Conservation (phyloP, 176 grass and related monocot genomes). For the Olyra latifolia region DNA sequence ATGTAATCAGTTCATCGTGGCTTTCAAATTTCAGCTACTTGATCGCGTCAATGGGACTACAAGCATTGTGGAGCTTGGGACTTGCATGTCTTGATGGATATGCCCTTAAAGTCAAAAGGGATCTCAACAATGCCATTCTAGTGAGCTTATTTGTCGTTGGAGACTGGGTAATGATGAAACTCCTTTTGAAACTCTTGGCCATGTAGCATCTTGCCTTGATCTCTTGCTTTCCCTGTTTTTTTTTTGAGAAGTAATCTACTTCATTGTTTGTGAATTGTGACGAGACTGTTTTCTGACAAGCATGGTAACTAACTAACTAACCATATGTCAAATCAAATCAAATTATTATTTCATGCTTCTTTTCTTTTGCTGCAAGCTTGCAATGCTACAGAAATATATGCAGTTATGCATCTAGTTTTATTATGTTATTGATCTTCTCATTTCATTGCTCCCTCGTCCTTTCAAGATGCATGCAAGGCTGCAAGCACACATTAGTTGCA, state of each 20-base stretch:
- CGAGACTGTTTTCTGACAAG: neutral
- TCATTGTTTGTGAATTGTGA: conserved; percentile 10
- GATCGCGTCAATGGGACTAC: conserved; percentile 91
- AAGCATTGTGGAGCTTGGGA: conserved; percentile 84
- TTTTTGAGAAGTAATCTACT: neutral
- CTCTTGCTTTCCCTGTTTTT: neutral
- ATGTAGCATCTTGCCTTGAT: neutral
- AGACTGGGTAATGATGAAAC: conserved; percentile 79
- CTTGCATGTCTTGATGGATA: conserved; percentile 86
- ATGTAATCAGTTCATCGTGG: conserved; percentile 1
- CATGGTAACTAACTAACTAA: neutral
- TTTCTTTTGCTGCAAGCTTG: neutral
- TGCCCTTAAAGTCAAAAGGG: conserved; percentile 55
- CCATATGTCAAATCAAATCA: neutral
- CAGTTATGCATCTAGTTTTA: neutral
- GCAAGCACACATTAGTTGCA: neutral
- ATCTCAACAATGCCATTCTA: conserved; percentile 73
- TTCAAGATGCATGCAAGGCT: neutral
- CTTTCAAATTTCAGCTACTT: conserved; percentile 69
- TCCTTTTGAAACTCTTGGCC: neutral
- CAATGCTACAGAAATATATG: neutral
- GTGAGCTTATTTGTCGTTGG: conserved; percentile 91
- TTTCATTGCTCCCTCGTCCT: neutral
- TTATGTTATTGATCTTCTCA: neutral
- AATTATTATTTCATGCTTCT: neutral